These are phyloP conservation scores for Pichia sp. DNA, from an alignment of 1,139 yeast species.

Conservation along the genomic window DNA sequence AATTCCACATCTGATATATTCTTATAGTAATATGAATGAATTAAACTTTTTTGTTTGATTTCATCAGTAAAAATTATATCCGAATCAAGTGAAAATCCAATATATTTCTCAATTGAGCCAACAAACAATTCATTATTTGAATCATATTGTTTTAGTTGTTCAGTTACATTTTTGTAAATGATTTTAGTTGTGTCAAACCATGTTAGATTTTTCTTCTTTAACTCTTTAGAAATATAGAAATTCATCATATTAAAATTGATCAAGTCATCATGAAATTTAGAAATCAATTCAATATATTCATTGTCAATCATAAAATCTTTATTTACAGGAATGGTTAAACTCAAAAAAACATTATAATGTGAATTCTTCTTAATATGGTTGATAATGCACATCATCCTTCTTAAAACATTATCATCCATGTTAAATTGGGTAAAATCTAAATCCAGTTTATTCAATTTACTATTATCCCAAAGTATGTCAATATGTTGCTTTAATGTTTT, in stretches of 20 bases:
- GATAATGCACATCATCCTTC: slow-evolving; percentile 4
- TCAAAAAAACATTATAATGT: slow-evolving; percentile 9
- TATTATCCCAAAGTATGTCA: slow-evolving; percentile 11
- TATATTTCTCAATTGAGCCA: slow-evolving; percentile 11
- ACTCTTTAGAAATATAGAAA: slow-evolving; percentile 8
- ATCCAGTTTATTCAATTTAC: slow-evolving; percentile 11
- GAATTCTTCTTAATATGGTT: slow-evolving; percentile 12
- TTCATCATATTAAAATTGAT: slow-evolving; percentile 13
- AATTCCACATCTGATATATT: slow-evolving; percentile 12
- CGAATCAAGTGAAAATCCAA: slow-evolving; percentile 14
- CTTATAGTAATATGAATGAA: background rate
- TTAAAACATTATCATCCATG: slow-evolving; percentile 3
- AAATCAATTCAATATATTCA: slow-evolving; percentile 4
- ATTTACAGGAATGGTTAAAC: slow-evolving; percentile 10
- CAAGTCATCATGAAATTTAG: slow-evolving; percentile 7
- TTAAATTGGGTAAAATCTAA: slow-evolving; percentile 14
- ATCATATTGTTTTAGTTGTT: slow-evolving; percentile 9
- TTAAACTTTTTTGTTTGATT: background rate
- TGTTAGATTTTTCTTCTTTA: slow-evolving; percentile 8
- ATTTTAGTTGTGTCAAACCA: slow-evolving; percentile 10
- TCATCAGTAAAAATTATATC: slow-evolving; percentile 5
- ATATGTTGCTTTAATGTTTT: slow-evolving; percentile 4
- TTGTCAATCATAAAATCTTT: slow-evolving; percentile 3
- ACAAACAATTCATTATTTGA: slow-evolving; percentile 7
- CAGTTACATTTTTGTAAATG: background rate